Base-by-base conservation (phyloP, 805 yeast genomes). In the Cyberlindnera americana region DNA sequence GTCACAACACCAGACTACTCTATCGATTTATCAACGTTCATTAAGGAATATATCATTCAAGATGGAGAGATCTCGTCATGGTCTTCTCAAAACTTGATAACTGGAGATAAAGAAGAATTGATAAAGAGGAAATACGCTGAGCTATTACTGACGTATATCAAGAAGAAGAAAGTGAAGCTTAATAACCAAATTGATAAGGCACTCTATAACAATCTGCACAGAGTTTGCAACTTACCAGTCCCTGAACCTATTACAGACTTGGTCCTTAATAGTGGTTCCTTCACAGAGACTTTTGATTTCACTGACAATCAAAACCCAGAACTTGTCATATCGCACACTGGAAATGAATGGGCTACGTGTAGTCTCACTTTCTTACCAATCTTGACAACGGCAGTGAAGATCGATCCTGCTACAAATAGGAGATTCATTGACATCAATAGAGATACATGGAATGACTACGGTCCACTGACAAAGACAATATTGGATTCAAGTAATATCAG, bases 321-420 rank as follows among this genome's bases (percentile, higher is more conserved):
- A 5, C 18, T 15, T 7, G 3, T 53, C 8, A 15, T 26, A 3
- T 54, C 61, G 1, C 27, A 38, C 4, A 32, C 43, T 12, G 48
- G 38, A 6, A 49, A 46, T 18, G 24, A 19, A 22, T 56, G 59
- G 60, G 45, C 53, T 8, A 50, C 59, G 26, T 56, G 61, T 31
- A 26, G 49, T 7, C 26, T 56, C 3, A 53, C 56, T 2, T 46
- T 47, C 22, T 25, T 56, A 14, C 61, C 55, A 9, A 37, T 41
- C 3, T 26, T 51, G 15, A 38, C 50, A n/a, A 44, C 48, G 5
- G 29, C 15, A 1, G 51, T 52, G 6, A 46, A 41, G 26, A 16
- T 36, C 29, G 59, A 55, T 30, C 54, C 54, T 3, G 53, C 47
- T 1, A 48, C 52, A 2, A 50, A 43, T 1, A 44, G 29, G 15